Evolutionary conservation across 441 rosid species (phyloP).

Genomic region (Adansonia grandidieri): DNA sequence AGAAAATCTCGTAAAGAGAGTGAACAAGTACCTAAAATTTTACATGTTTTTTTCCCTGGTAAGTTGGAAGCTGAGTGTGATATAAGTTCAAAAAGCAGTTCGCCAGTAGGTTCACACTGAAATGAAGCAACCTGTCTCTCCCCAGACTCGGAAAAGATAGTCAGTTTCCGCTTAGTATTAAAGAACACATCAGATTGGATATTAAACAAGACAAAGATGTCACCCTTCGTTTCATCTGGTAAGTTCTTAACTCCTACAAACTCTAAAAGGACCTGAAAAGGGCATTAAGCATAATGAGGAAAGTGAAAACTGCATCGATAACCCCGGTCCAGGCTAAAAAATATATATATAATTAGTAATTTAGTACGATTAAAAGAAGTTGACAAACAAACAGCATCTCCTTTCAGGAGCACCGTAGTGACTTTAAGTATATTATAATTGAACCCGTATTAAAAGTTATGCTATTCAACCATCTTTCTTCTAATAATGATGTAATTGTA

Average conservation of each 20-base stretch:
- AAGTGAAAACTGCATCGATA: slow-evolving; percentile 11
- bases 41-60: slow-evolving; percentile 43
- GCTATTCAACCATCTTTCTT: background rate
- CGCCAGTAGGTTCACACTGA: slow-evolving; percentile 79
- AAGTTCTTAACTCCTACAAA: slow-evolving; percentile 65
- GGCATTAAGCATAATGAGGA: slow-evolving; percentile 18
- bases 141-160: slow-evolving; percentile 59
- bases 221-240: slow-evolving; percentile 66
- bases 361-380: background rate
- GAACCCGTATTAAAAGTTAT: background rate
- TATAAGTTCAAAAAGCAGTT: slow-evolving; percentile 69
- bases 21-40: slow-evolving; percentile 58
- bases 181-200: slow-evolving; percentile 67
- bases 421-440: background rate
- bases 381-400: background rate
- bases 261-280: slow-evolving; percentile 72
- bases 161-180: slow-evolving; percentile 57
- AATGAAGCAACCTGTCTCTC: slow-evolving; percentile 69
- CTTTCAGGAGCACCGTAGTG: background rate
- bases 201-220: slow-evolving; percentile 54
- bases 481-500: background rate
- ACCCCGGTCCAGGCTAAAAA: background rate
- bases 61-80: slow-evolving; percentile 54
- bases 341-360: background rate
- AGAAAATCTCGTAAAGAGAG: slow-evolving; percentile 59